Conservation (phyloP, 345 rosid species). For the Populus tremula region DNA sequence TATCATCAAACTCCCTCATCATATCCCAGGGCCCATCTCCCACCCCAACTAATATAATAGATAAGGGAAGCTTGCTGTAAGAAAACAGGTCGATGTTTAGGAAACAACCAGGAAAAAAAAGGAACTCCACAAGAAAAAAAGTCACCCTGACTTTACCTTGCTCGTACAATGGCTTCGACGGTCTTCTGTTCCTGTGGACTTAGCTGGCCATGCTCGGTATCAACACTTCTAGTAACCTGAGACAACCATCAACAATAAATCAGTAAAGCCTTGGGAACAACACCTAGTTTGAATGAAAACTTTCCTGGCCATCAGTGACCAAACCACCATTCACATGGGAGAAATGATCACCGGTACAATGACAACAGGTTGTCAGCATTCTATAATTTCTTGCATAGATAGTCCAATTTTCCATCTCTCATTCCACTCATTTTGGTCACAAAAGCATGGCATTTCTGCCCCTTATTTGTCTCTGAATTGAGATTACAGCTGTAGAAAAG, state of each 20-base stretch:
- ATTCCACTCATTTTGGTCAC: not conserved
- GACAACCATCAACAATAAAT: constrained; percentile 9
- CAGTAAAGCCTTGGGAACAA: not conserved
- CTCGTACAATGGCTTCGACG: constrained; percentile 28
- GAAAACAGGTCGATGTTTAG: not conserved
- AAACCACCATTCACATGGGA: not conserved
- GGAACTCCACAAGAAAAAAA: not conserved
- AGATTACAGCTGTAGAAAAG: not conserved
- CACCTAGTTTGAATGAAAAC: not conserved
- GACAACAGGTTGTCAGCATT: not conserved
- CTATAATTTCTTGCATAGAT: not conserved
- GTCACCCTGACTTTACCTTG: constrained; percentile 18
- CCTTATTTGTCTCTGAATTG: not conserved
- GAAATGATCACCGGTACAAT: not conserved
- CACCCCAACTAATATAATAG: constrained; percentile 33
- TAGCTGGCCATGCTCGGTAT: constrained; percentile 25
- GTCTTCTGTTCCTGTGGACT: constrained; percentile 32
- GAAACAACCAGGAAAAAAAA: not conserved
- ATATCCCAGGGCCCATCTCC: constrained; percentile 40
- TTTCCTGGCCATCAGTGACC: not conserved
- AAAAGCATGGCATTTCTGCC: not conserved
- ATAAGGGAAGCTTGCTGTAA: constrained; percentile 31
- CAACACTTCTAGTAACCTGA: constrained; percentile 32
- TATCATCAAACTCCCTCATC: constrained; percentile 35
- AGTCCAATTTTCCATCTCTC: not conserved